Evolutionary conservation across 2,329 filamentous ascomycete genomes (phyloP).

Genomic region (Aspergillus fumigatus): DNA sequence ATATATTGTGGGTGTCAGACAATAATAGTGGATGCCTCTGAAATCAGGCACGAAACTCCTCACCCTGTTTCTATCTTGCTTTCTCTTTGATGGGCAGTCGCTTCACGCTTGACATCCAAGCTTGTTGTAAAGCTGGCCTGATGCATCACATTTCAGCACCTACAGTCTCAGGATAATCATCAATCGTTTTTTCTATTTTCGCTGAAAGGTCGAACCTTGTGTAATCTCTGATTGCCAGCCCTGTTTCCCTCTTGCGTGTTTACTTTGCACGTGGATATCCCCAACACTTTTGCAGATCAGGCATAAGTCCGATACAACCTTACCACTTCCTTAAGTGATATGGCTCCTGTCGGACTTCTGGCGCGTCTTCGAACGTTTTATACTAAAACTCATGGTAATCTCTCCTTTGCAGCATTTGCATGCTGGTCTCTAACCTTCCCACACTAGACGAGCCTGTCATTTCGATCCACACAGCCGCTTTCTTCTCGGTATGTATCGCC

Average conservation of each 20-base stretch:
- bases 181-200: neutral
- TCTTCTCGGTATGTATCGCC: slow-evolving; percentile 35
- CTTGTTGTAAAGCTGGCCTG: neutral
- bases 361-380: slow-evolving; percentile 31
- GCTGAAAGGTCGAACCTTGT: neutral
- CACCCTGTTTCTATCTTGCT: neutral
- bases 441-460: slow-evolving; percentile 34
- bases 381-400: slow-evolving; percentile 26
- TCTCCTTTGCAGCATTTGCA: neutral
- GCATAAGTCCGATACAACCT: neutral
- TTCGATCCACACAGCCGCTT: slow-evolving; percentile 31
- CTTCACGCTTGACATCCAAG: neutral
- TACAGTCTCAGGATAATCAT: neutral
- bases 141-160: neutral
- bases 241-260: neutral
- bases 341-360: slow-evolving; percentile 33
- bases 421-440: slow-evolving; percentile 7
- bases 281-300: neutral
- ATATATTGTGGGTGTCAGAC: neutral
- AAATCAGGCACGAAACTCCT: slow-evolving; percentile 4
- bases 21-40: slow-evolving; percentile 4
- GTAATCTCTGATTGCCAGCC: neutral
- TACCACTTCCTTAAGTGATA: slow-evolving; percentile 7
- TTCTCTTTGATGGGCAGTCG: slow-evolving; percentile 4
- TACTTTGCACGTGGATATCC: neutral